Evolutionary conservation across 31 red algal genomes (phyloP), one percentile per base, ranked within the genome.

Genomic region (Asparagopsis taxiformis): DNA sequence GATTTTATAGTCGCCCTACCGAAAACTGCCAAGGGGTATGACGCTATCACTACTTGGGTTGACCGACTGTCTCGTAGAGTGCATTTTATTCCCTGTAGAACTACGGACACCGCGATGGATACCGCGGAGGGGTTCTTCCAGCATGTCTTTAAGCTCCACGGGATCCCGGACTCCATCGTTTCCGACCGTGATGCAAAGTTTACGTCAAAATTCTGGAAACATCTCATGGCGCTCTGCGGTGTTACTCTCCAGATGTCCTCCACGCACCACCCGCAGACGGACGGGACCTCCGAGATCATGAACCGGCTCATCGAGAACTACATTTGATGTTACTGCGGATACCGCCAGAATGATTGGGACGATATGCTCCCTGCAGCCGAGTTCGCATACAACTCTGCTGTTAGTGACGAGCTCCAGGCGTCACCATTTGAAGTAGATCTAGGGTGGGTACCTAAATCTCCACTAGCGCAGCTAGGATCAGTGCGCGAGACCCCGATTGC

Each of bases 11-110:
- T 79, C 1, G 19, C 3, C 19, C 21, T 65, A 46, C 59, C 32
- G 2, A 17, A 38, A 3, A 62, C 39, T 55, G 1, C 56, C 1
- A 16, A 67, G 21, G 57, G 30, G 28, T 66, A 48, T 25, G 75
- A 79, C 25, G 6, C 60, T 11, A 59, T 79, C 26, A 39, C 66
- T 24, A 70, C 66, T 22, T 70, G 63, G 64, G 75, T 79, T 3
- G 60, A 79, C 35, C 3, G 75, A 3, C 22, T 79, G 2, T 69
- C 75, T 20, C 3, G 53, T 36, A 32, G 66, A 22, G 75, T 70
- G 3, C 75, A 41, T 46, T 79, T 79, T 35, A 17, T 79, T 9
- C 8, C 33, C 15, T 58, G 50, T 23, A 64, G 21, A 31, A 54
- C 31, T 24, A 65, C 29, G 2, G 75, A 68, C 31, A 79, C 28